Evolutionary conservation across 306 rosid species (phyloP), one percentile per base, ranked within the genome.

Genomic region (Gillenia trifoliata): DNA sequence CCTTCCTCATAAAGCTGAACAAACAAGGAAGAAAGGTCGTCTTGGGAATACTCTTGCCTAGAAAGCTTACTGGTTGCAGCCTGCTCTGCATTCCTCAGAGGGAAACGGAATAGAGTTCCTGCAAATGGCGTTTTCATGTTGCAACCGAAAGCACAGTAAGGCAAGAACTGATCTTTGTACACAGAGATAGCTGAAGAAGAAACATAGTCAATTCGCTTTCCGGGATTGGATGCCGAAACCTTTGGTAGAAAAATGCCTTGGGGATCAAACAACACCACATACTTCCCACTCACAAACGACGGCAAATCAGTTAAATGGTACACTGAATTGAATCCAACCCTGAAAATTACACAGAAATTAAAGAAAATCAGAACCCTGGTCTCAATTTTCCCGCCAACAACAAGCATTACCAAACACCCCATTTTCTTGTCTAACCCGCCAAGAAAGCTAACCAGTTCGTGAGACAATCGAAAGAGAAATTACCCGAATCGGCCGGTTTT

Each of bases 401-500:
- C 12, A 69, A 59, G 31, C 17, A 11, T 57, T 57, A 12, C 30
- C 26, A 8, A 19, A 26, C 23, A n/a, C 25, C 60, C 26, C 61
- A 55, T 8, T 22, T 55, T 22, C 26, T 54, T n/a, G 20, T 11
- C 11, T 16, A 17, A 16, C 55, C 55, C 55, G 6, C 8, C 55
- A 16, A 49, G 55, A 49, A 49, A 49, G 17, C 22, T 17, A 49
- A 17, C 17, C n/a, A n/a, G n/a, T n/a, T n/a, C n/a, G n/a, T n/a
- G n/a, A n/a, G n/a, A n/a, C n/a, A 55, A 59, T 12, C 8, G 28
- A 73, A 59, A 38, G 20, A 54, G 29, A 66, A 70, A 11, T 75
- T 78, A 93, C 98, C 97, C 98, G 55, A 93, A 93, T 49, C 98
- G 92, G n/a, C 98, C 98, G 16, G 97, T 93, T 83, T 93, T 93